Conservation (phyloP, 495 filamentous ascomycete species). For the Halenospora varia region DNA sequence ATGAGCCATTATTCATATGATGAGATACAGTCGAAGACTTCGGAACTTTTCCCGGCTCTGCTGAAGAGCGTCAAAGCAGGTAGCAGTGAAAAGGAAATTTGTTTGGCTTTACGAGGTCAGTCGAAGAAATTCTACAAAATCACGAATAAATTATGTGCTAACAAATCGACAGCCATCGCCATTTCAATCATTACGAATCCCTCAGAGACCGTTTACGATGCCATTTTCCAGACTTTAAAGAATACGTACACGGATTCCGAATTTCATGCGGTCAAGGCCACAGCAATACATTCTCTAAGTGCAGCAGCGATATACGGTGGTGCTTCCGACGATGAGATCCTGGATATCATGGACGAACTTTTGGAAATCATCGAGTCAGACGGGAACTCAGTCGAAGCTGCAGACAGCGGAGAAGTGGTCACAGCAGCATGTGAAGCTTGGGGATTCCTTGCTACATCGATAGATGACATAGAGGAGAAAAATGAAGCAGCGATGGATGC, state of each 20-base stretch:
- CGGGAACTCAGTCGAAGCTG: conserved; percentile 68
- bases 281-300: conserved; percentile 71
- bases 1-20: conserved; percentile 69
- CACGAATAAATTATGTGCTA: background rate
- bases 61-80: conserved; percentile 69
- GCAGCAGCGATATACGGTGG: conserved; percentile 76
- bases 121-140: background rate
- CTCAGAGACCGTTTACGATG: conserved; percentile 66
- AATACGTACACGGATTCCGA: conserved; percentile 66
- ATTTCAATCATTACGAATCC: conserved; percentile 71
- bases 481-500: conserved; percentile 76
- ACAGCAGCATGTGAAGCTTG: conserved; percentile 80
- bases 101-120: conserved; percentile 58
- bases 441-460: conserved; percentile 78
- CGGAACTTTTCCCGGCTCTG: conserved; percentile 68
- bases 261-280: conserved; percentile 60
- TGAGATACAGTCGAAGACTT: conserved; percentile 54
- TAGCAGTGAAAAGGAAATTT: conserved; percentile 66
- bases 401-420: conserved; percentile 72
- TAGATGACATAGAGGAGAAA: conserved; percentile 74
- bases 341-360: conserved; percentile 77
- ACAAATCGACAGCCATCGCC: conserved; percentile 51
- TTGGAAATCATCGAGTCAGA: conserved; percentile 86
- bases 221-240: conserved; percentile 60
- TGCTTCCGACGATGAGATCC: conserved; percentile 61